phyloP scores from a whole-genome alignment of 257 asterid genomes.

The Nicotiana benthamiana region DNA sequence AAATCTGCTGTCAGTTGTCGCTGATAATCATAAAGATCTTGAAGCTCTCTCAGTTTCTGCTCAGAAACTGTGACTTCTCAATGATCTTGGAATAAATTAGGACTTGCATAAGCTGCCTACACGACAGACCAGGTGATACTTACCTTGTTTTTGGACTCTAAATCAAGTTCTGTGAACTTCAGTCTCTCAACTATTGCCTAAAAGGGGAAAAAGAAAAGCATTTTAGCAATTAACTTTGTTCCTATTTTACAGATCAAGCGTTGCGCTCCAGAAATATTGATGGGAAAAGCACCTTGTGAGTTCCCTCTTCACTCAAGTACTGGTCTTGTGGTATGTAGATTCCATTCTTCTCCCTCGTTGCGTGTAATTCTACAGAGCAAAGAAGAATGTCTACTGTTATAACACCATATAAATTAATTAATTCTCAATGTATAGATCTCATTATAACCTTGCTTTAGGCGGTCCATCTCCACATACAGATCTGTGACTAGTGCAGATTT shows the following conservation, averaged over 20 bases:
- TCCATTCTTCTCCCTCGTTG: slow-evolving; percentile 31
- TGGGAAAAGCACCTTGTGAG: slow-evolving; percentile 26
- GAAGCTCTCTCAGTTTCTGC: slow-evolving; percentile 42
- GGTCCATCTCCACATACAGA: slow-evolving; percentile 32
- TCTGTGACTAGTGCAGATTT: slow-evolving; percentile 37
- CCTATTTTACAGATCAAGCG: neutral
- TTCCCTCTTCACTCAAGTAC: slow-evolving; percentile 27
- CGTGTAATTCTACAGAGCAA: slow-evolving; percentile 28
- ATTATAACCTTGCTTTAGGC: slow-evolving; percentile 39
- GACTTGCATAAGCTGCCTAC: neutral
- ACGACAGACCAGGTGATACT: neutral
- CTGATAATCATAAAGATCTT: slow-evolving; percentile 36
- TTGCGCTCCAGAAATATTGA: neutral
- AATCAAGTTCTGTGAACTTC: slow-evolving; percentile 21
- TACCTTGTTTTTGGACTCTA: slow-evolving; percentile 20
- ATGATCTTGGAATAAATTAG: slow-evolving; percentile 1
- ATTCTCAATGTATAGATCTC: neutral
- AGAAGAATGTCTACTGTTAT: neutral
- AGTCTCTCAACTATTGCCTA: slow-evolving; percentile 23
- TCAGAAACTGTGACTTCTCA: neutral
- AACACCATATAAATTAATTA: neutral
- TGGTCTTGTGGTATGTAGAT: slow-evolving; percentile 23
- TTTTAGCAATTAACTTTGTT: neutral
- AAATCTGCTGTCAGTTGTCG: slow-evolving; percentile 37
- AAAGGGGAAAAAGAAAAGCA: neutral